Evolutionary conservation across 345 rosid genomes (phyloP), one percentile per base, ranked within the genome.

Genomic region (Populus alba): DNA sequence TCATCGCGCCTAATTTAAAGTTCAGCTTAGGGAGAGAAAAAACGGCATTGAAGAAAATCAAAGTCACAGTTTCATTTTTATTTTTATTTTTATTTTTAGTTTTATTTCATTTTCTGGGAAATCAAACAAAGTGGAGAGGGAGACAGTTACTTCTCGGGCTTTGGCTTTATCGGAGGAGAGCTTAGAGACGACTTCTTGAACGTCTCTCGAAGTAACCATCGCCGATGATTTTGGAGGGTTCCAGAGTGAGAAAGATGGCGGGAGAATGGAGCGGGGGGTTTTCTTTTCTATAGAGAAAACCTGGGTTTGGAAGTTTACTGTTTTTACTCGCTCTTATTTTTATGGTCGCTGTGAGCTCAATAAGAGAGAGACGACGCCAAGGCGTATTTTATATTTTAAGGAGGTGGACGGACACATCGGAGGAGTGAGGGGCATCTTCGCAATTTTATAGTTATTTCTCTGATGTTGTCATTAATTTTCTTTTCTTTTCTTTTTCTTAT

Each of bases 81-180:
- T 27, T 47, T 15, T 3, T 27, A 27, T 27, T 47, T 15, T 3
- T 47, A 12, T 15, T 68, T 68, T 68, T 27, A 27, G 5, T 27
- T 57, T 25, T 6, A n/a, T 43, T 23, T 41, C 38, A 31, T 57
- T 76, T 78, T 74, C 53, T 70, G 66, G 35, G 16, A 20, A 79
- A 73, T 25, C 61, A 79, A 85, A 81, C 73, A 74, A 75, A 70
- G 43, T 51, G 37, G n/a, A 29, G 35, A 70, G 75, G 17, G 77
- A 49, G 29, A 31, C 13, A 3, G 77, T 77, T 84, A 93, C 99
- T 78, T 95, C 99, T 27, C 97, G 90, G 51, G 87, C 74, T 86
- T 90, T 95, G 78, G 95, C 93, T 89, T 92, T 93, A 77, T 92
- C 97, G 31, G 99, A 92, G 51, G 99, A 95, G 33, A 95, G 98